phyloP scores from a whole-genome alignment of 257 asterid species.

The Lycium barbarum region DNA sequence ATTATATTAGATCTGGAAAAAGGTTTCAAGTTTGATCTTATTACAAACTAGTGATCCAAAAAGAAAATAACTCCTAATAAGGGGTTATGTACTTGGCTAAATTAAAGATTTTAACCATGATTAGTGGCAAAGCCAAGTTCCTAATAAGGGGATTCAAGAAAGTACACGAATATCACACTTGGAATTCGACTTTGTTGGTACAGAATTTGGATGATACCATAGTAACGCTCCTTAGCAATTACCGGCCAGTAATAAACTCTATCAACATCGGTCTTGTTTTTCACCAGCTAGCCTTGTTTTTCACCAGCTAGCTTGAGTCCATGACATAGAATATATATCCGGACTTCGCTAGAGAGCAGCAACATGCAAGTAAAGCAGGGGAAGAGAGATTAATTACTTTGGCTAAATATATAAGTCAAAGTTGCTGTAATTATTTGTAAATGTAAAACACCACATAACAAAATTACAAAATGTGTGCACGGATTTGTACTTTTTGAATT shows the following conservation, averaged over 20 bases:
- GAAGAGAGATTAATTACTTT: neutral
- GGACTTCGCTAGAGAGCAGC: neutral
- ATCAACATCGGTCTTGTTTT: neutral
- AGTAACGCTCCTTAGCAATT: neutral
- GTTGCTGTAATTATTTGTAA: neutral
- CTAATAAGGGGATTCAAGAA: neutral
- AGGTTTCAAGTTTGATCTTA: too few relatives aligned
- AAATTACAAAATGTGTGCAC: neutral
- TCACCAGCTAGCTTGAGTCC: neutral
- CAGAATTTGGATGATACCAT: neutral
- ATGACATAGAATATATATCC: neutral
- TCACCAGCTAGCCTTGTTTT: neutral
- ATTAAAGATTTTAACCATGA: neutral
- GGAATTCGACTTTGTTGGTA: neutral
- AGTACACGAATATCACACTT: neutral
- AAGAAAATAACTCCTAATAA: neutral
- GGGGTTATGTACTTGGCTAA: neutral
- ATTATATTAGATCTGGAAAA: too few relatives aligned
- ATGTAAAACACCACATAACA: conserved; percentile 5
- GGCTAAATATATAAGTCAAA: neutral
- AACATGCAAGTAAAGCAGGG: neutral
- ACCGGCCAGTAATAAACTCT: neutral
- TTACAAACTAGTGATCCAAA: neutral
- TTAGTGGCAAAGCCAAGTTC: neutral
- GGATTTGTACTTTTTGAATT: too few relatives aligned